Evolutionary conservation across 2,329 filamentous ascomycete species (phyloP).

Genomic region (Alternaria burnsii): DNA sequence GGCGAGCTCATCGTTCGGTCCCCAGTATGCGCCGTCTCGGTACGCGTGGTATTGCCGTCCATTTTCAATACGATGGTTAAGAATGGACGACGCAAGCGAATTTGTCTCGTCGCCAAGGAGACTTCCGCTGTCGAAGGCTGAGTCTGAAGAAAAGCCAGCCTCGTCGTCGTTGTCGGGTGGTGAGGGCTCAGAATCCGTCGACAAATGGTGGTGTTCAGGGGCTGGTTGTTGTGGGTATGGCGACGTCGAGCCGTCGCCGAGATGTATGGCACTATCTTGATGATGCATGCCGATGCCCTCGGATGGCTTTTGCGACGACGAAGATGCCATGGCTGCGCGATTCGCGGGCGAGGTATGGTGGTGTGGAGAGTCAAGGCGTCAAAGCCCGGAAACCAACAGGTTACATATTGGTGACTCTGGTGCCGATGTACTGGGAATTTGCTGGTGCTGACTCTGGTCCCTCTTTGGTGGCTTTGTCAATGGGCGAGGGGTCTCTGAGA

Average conservation of each 20-base stretch:
- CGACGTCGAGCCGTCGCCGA: slow-evolving; percentile 21
- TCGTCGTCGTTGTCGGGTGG: slow-evolving; percentile 9
- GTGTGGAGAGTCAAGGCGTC: background rate
- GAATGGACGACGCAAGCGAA: slow-evolving; percentile 47
- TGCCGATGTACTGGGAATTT: background rate
- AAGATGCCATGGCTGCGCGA: slow-evolving; percentile 15
- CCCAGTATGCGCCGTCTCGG: slow-evolving; percentile 50
- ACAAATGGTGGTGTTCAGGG: background rate
- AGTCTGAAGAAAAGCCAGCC: slow-evolving; percentile 39
- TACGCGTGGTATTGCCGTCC: slow-evolving; percentile 50
- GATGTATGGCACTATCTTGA: slow-evolving; percentile 35
- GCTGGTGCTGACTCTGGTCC: background rate
- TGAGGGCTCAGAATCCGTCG: background rate
- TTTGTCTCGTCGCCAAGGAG: slow-evolving; percentile 48
- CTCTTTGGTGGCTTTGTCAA: slow-evolving; percentile 3
- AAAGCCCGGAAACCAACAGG: background rate
- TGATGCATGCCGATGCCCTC: slow-evolving; percentile 25
- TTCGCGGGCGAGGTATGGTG: background rate
- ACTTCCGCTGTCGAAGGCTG: slow-evolving; percentile 49
- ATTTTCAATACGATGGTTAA: slow-evolving; percentile 50
- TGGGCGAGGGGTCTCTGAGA: slow-evolving; percentile 6
- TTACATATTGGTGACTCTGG: slow-evolving; percentile 4
- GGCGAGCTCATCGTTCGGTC: slow-evolving; percentile 55
- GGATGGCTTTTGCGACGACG: slow-evolving; percentile 22
- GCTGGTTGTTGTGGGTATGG: slow-evolving; percentile 11